Evolutionary conservation across 306 rosid species (phyloP), one percentile per base, ranked within the genome.

Genomic region (Cicer judaicum): DNA sequence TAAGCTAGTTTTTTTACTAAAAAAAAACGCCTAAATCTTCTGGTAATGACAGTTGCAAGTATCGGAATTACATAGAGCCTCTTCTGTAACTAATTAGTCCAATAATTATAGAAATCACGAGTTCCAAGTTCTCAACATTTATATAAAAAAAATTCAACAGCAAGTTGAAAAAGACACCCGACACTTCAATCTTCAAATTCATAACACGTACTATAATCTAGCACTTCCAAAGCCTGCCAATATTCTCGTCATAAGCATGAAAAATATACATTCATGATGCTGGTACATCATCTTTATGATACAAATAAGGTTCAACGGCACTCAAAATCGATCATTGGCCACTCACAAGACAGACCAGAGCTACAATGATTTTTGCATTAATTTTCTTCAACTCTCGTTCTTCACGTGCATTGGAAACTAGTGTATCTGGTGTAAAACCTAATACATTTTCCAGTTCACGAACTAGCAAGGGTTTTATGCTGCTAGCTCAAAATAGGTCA

Each of bases 391-490:
- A 78, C 57, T 34, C 46, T 59, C 15, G 62, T 7, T 73, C 80
- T 70, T 62, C 74, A 68, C 62, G 70, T 16, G 14, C 77, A 62
- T 68, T 46, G 61, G 24, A 67, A 64, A 67, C 62, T 67, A 68
- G 38, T 24, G 55, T 5, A 40, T 67, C 49, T 6, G 10, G 40
- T 78, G 64, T 36, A 66, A 56, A 64, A 18, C 15, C 14, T 48
- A 47, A 64, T 53, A 62, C 80, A 63, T 52, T 78, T 81, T 68
- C 77, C 55, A 53, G 7, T 68, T 62, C 73, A 64, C 74, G 80
- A 78, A 73, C 69, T 29, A 50, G 41, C 68, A 40, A 18, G 79
- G 38, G 29, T 48, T 71, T 78, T 81, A 55, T 65, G 81, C 77
- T 11, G 80, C 68, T 78, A 78, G 44, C 70, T 62, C 80, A 68